Evolutionary conservation across 2,329 filamentous ascomycete species (phyloP).

Genomic region (Pyrenochaeta sp.): DNA sequence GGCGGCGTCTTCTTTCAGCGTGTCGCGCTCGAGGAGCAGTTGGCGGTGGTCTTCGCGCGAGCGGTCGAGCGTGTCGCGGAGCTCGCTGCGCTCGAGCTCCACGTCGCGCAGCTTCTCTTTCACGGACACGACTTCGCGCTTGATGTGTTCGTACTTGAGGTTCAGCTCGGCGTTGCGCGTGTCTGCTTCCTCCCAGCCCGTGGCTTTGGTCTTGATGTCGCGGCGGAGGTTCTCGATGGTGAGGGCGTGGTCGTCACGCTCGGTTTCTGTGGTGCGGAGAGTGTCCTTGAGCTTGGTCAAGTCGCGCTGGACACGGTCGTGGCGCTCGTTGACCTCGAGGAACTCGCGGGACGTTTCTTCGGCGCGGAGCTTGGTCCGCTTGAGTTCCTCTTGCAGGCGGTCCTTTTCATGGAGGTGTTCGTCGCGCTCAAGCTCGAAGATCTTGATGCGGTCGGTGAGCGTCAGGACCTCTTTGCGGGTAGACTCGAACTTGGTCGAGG

Average conservation of each 20-base stretch:
- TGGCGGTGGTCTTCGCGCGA: conserved; percentile 29
- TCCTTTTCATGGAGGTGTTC: conserved; percentile 34
- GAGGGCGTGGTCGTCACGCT: conserved; percentile 29
- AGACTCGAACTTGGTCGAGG: conserved; percentile 24
- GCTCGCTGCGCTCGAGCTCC: conserved; percentile 26
- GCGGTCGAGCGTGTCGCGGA: conserved; percentile 20
- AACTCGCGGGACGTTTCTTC: conserved; percentile 29
- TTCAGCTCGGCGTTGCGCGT: conserved; percentile 24
- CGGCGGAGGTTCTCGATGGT: conserved; percentile 30
- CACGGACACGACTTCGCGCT: conserved; percentile 30
- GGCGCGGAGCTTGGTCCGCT: conserved; percentile 21
- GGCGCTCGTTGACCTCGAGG: conserved; percentile 29
- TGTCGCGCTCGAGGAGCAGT: conserved; percentile 31
- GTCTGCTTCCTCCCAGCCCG: conserved; percentile 29
- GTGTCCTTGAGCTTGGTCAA: conserved; percentile 30
- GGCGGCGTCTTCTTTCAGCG: conserved; percentile 29
- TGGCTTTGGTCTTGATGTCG: conserved; percentile 26
- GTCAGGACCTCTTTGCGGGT: conserved; percentile 30
- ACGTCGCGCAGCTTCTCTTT: conserved; percentile 31
- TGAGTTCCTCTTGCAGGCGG: conserved; percentile 31
- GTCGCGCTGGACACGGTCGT: conserved; percentile 32
- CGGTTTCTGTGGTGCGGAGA: conserved; percentile 22
- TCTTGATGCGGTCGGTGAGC: conserved; percentile 28
- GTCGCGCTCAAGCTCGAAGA: conserved; percentile 31
- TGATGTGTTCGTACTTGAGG: conserved; percentile 33